Evolutionary conservation across 441 rosid genomes (phyloP).

Genomic region (Mallotus repandus): DNA sequence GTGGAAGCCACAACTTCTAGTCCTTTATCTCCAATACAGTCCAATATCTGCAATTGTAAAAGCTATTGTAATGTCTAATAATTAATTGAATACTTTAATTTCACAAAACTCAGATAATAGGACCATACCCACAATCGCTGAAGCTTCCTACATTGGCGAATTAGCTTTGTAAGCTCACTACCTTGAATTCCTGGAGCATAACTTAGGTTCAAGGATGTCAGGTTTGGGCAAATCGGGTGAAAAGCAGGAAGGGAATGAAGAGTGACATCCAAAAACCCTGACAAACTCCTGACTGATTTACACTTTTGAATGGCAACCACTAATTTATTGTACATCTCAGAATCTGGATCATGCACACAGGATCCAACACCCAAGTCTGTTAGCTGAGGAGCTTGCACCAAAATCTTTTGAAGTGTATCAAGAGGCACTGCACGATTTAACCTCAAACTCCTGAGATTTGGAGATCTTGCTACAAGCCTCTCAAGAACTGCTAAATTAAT

Average conservation of each 20-base stretch:
- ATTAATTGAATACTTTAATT: neutral
- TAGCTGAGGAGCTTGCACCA: slow-evolving; percentile 65
- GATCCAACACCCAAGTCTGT: slow-evolving; percentile 85
- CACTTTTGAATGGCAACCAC: slow-evolving; percentile 47
- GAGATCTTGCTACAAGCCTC: slow-evolving; percentile 88
- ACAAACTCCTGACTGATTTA: slow-evolving; percentile 66
- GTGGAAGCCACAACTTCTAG: slow-evolving; percentile 70
- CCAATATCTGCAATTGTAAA: slow-evolving; percentile 67
- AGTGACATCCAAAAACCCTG: slow-evolving; percentile 80
- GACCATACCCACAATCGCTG: slow-evolving; percentile 78
- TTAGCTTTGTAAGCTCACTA: slow-evolving; percentile 56
- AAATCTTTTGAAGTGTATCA: slow-evolving; percentile 57
- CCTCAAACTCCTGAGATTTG: slow-evolving; percentile 72
- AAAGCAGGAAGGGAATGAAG: slow-evolving; percentile 61
- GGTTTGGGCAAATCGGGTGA: slow-evolving; percentile 52
- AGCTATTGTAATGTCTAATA: neutral
- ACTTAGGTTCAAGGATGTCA: slow-evolving; percentile 78
- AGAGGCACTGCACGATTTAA: slow-evolving; percentile 75
- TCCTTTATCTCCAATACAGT: slow-evolving; percentile 87
- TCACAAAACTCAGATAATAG: neutral
- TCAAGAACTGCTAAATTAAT: slow-evolving; percentile 72
- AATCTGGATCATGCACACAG: slow-evolving; percentile 55
- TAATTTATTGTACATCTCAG: slow-evolving; percentile 49
- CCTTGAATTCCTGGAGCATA: slow-evolving; percentile 76
- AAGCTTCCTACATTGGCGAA: slow-evolving; percentile 63